Percentiles rank a stretch among this genome's conserved stretches.
Conservation (phyloP, 257 asterid genomes). For the Solanum medicagineum region DNA sequence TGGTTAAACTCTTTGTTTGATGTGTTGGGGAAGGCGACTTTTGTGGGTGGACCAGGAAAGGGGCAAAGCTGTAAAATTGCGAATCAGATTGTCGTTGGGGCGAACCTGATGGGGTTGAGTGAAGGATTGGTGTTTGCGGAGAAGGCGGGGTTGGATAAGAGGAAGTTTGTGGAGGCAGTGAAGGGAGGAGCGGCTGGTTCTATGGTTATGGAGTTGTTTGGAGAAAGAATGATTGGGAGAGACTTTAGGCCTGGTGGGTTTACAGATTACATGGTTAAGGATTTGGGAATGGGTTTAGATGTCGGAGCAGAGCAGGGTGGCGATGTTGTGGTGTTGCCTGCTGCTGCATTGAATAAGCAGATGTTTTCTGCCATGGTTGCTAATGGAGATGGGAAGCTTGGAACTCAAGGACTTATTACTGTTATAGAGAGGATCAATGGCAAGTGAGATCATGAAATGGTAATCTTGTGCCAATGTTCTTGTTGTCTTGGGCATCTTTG, state of each 20-base stretch:
- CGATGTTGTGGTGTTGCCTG: slow-evolving; percentile 56
- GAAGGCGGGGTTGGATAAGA: slow-evolving; percentile 58
- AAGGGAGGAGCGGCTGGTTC: slow-evolving; percentile 85
- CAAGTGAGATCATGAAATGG: not conserved
- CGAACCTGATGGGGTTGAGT: slow-evolving; percentile 60
- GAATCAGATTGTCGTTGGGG: slow-evolving; percentile 64
- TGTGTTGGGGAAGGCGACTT: slow-evolving; percentile 44
- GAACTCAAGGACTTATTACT: slow-evolving; percentile 64
- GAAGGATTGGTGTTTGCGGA: slow-evolving; percentile 82
- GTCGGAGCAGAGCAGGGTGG: slow-evolving; percentile 29
- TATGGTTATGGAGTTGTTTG: slow-evolving; percentile 74
- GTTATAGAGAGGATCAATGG: slow-evolving; percentile 71
- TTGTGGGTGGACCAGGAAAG: slow-evolving; percentile 66
- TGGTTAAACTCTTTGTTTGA: slow-evolving; percentile 72
- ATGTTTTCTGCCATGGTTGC: slow-evolving; percentile 76
- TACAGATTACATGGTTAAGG: slow-evolving; percentile 86
- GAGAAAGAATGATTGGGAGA: slow-evolving; percentile 65
- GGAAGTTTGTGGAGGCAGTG: slow-evolving; percentile 56
- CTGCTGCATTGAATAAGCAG: slow-evolving; percentile 70
- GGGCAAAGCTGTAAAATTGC: slow-evolving; percentile 85
- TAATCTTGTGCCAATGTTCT: not conserved
- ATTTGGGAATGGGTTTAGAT: slow-evolving; percentile 77
- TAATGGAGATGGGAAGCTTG: slow-evolving; percentile 71
- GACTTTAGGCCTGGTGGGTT: slow-evolving; percentile 76
- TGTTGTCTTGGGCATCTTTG: not conserved